Base-by-base conservation (phyloP, 2,329 filamentous ascomycete genomes). In the Trichoderma aggressivum region DNA sequence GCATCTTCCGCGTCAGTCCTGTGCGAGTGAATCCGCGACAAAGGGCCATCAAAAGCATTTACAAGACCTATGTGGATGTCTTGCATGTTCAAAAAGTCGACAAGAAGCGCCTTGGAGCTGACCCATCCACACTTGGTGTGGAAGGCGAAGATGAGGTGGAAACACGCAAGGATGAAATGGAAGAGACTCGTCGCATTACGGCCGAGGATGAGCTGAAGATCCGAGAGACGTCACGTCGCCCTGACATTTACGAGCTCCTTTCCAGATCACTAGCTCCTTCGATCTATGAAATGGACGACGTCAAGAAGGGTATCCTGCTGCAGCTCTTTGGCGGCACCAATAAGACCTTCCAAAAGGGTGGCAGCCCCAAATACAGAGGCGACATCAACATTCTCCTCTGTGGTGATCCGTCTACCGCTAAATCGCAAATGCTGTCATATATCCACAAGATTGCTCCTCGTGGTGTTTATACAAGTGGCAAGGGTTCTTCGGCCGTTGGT, bases 301-400 rank as follows among this genome's bases (percentile, higher is more conserved):
- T 98, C 61, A 99, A 99, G 86, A 99, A 99, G 83, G 96, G 96
- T 12, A 98, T 99, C 73, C 86, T 99, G 12, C 89, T 99, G 5
- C 96, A 99, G 78, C 89, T 99, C 53, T 99, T 99, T 79, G 95
- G 96, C 47, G 96, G 96, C 70, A 97, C 96, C 39, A 99, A 99
- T 85, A 99, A 99, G 84, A 93, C 93, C 1, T 99, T 99, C 81
- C 89, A 97, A 72, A 98, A 98, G 82, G 96, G 96, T 70, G 96
- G 94, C 71, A 97, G 93, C 78, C 96, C 96, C 7, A 94, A 92
- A 77, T 99, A 99, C 81, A 90, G 96, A 84, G 96, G 96, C 73
- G 96, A 99, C 81, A 98, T 99, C 84, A 99, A 99, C 79, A 89
- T 99, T 64, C 87, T 99, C 56, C 91, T 99, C 43, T 99, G 96